Evolutionary conservation across 1,284 basidiomycete species (phyloP), one percentile per base, ranked within the genome.

Genomic region (Ganoderma lingzhi): DNA sequence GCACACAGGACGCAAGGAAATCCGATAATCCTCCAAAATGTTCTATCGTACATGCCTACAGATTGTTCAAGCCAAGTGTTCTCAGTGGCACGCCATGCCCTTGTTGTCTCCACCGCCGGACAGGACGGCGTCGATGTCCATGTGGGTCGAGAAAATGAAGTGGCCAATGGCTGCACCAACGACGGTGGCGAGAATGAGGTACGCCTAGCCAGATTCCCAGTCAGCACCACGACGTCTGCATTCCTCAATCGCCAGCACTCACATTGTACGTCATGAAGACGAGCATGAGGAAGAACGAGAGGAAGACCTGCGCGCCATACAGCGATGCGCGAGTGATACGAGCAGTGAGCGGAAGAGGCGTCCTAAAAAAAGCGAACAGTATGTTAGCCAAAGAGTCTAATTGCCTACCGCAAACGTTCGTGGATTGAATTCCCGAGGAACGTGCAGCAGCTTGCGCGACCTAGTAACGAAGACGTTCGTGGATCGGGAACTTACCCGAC

Each of bases 231-330:
- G 6, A 17, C 6, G 28, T 58, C 53, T 41, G 32, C 56, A 58
- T n/a, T 67, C 23, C 59, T 17, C 60, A 42, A 65, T 30, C 37
- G 5, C 41, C 48, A 56, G 14, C 15, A 73, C 81, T 69, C 70
- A 93, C 93, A 73, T 95, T 95, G 82, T 94, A 95, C 6, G 93
- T 95, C 93, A 95, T 95, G 82, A 93, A 94, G 58, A 95, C 87
- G 67, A 95, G 82, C 93, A 95, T 95, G 76, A 95, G 87, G 86
- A 95, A 95, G 84, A 93, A 93, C 35, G 93, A 94, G 63, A 94
- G 78, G 79, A 90, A 90, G 39, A 93, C 88, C 5, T 87, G 87
- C 8, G 81, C 80, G 39, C 88, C 93, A 75, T 95, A 95, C 37
- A 93, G 77, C 4, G 79, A 68, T 3, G 93, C 91, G 39, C 93